Evolutionary conservation across 768 basidiomycete species (phyloP).

Genomic region (Paxillus rubicundulus): DNA sequence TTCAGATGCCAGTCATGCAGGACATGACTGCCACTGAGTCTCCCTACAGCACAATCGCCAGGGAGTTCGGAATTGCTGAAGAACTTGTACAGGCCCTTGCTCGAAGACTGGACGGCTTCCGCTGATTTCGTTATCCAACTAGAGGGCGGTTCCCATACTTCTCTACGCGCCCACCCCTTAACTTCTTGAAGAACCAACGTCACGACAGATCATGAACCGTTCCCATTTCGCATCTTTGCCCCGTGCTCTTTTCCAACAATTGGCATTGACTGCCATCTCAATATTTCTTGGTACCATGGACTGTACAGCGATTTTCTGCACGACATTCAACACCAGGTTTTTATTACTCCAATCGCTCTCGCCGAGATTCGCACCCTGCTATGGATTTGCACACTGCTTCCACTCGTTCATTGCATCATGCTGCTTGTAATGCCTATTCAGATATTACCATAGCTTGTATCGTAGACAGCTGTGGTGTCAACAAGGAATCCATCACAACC

Average conservation of each 20-base stretch:
- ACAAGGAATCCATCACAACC: neutral
- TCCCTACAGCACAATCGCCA: slow-evolving; percentile 55
- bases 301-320: slow-evolving; percentile 3
- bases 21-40: slow-evolving; percentile 11
- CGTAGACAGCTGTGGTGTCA: slow-evolving; percentile 17
- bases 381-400: slow-evolving; percentile 27
- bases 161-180: neutral
- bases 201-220: slow-evolving; percentile 19
- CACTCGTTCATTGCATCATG: slow-evolving; percentile 18
- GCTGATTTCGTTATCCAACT: slow-evolving; percentile 9
- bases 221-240: slow-evolving; percentile 2
- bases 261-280: slow-evolving; percentile 29
- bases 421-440: slow-evolving; percentile 23
- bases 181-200: slow-evolving; percentile 6
- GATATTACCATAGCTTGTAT: slow-evolving; percentile 25
- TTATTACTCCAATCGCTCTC: slow-evolving; percentile 16
- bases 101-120: slow-evolving; percentile 45
- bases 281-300: slow-evolving; percentile 28
- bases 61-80: slow-evolving; percentile 73
- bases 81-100: slow-evolving; percentile 65
- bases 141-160: too few species aligned
- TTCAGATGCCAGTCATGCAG: slow-evolving; percentile 21
- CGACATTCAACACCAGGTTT: slow-evolving; percentile 9
- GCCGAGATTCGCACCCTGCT: slow-evolving; percentile 18
- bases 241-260: neutral